Evolutionary conservation across 495 filamentous ascomycete species (phyloP), one percentile per base, ranked within the genome.

Genomic region (Aspergillus cavernicola): DNA sequence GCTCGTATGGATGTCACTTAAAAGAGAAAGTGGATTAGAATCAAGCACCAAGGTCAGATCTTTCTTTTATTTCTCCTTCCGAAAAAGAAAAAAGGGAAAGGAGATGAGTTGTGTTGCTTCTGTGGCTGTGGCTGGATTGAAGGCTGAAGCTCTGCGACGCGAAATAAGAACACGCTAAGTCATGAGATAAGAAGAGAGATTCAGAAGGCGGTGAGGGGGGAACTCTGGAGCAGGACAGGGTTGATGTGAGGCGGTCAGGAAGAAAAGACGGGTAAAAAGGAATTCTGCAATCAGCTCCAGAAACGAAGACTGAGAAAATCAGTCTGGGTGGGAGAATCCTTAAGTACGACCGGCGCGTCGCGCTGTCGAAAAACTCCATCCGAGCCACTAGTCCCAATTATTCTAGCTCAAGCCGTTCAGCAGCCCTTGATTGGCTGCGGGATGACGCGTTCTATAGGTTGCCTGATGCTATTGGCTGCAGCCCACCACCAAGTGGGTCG

Each of bases 281-380:
- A 60, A 61, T 54, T 56, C 56, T 56, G 62, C 61, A 58, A 53
- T 64, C 59, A 65, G 61, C 58, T 65, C 64, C 66, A 69, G 62
- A 66, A 67, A 62, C 58, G 69, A 62, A 68, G 64, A 62, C 62
- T 66, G 67, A 70, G 65, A 71, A 70, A 72, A 64, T 64, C 67
- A 66, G 69, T 69, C 71, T 67, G 72, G 72, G 68, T 66, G 69
- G 65, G 66, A 71, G 70, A 74, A 72, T 73, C 65, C 73, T 77
- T 77, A 77, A 77, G 72, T 77, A 77, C 72, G 66, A 69, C 67
- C 63, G 66, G 59, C 60, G 63, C 61, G 61, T 71, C 65, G 68
- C 65, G 59, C 69, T 65, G 64, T 61, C 60, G 20, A 47, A 47
- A 47, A 73, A 67, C 70, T 72, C 72, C 71, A 75, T 73, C 65